A percentile compares a stretch with the other conserved stretches of the same genome.
Evolutionary conservation across 257 asterid species (phyloP).

Genomic region (Coffea canephora): DNA sequence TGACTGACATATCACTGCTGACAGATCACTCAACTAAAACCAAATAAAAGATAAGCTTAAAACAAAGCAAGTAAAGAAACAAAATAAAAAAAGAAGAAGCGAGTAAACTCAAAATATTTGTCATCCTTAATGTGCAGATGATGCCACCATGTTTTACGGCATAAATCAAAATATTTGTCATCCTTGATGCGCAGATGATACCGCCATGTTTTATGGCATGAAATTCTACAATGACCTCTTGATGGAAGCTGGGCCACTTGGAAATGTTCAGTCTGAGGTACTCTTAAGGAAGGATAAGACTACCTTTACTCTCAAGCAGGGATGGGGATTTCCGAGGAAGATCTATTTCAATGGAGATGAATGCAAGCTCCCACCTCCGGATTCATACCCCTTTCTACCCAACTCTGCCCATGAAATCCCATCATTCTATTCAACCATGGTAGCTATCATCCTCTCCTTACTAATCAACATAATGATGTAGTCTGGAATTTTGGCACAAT

Average conservation of each 20-base stretch:
- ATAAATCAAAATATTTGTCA: slow-evolving; percentile 31
- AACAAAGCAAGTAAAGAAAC: no score
- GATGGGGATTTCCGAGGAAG: slow-evolving; percentile 76
- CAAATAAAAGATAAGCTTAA: no score
- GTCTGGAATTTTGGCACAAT: background rate
- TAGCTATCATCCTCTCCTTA: slow-evolving; percentile 12
- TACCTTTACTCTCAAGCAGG: slow-evolving; percentile 70
- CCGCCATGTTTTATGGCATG: slow-evolving; percentile 90
- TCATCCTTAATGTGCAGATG: slow-evolving; percentile 49
- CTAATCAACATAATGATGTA: slow-evolving; percentile 8
- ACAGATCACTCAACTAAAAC: no score
- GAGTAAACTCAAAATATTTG: background rate
- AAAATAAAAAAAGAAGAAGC: background rate
- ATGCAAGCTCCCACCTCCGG: slow-evolving; percentile 68
- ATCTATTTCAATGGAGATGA: slow-evolving; percentile 73
- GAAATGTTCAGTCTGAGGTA: slow-evolving; percentile 80
- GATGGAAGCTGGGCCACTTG: slow-evolving; percentile 78
- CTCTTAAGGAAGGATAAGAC: slow-evolving; percentile 67
- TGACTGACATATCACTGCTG: background rate
- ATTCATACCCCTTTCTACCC: slow-evolving; percentile 53
- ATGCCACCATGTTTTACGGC: slow-evolving; percentile 91
- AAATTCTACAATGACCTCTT: slow-evolving; percentile 76
- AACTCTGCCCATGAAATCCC: slow-evolving; percentile 32
- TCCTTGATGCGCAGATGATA: slow-evolving; percentile 60
- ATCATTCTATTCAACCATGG: slow-evolving; percentile 25